These are phyloP conservation scores for Apiospora koreana DNA, from an alignment of 2,329 filamentous ascomycete genomes.

Conservation along the genomic window DNA sequence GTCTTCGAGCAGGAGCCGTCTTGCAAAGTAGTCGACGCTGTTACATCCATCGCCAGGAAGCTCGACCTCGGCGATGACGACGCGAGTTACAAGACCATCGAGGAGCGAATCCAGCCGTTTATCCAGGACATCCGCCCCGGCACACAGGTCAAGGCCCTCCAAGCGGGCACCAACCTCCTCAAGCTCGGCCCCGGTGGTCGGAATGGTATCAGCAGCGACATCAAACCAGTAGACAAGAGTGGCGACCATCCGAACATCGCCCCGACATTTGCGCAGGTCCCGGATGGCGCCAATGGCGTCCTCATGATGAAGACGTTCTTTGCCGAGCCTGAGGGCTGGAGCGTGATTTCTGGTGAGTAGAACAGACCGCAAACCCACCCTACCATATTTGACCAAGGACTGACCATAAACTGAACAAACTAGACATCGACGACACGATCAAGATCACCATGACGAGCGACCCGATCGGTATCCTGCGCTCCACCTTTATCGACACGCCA, in stretches of 20 bases:
- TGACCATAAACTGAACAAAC: neutral
- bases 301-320: constrained; percentile 71
- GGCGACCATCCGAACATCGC: constrained; percentile 43
- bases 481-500: constrained; percentile 80
- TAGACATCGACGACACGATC: constrained; percentile 93
- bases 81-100: constrained; percentile 60
- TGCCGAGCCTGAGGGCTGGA: constrained; percentile 78
- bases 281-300: constrained; percentile 53
- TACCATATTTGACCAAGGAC: neutral
- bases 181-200: constrained; percentile 69
- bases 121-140: constrained; percentile 74
- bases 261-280: constrained; percentile 51
- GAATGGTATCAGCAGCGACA: constrained; percentile 71
- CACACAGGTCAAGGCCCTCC: constrained; percentile 64
- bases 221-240: constrained; percentile 46
- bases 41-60: constrained; percentile 69
- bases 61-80: constrained; percentile 66
- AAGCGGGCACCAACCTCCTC: constrained; percentile 47
- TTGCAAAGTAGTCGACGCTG: constrained; percentile 65
- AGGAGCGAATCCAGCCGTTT: constrained; percentile 73
- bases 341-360: constrained; percentile 68
- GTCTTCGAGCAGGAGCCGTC: constrained; percentile 76
- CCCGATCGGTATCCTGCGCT: constrained; percentile 76
- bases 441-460: constrained; percentile 85
- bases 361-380: neutral